Percentiles rank a stretch among this genome's conserved stretches.
Conservation (phyloP, 179 eudicot genomes). For the Monotropa hypopitys region DNA sequence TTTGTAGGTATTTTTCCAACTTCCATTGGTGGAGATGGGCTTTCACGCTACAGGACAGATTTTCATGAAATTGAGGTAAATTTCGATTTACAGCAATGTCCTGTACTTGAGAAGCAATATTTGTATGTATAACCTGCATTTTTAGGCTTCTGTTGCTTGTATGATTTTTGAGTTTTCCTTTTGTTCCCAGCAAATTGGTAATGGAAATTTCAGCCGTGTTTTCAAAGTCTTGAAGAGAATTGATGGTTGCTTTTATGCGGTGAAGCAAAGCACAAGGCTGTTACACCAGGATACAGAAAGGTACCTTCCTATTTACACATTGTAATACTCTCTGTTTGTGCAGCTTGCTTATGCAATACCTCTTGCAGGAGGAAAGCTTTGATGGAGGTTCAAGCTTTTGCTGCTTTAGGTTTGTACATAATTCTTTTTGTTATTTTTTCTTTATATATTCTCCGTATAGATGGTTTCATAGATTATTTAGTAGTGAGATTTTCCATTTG, state of each 20-base stretch:
- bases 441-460: background rate
- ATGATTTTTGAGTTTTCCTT: background rate
- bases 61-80: conserved; percentile 81
- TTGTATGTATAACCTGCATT: background rate
- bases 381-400: conserved; percentile 93
- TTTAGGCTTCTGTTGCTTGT: background rate
- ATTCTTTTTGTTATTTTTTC: background rate
- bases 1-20: conserved; percentile 40
- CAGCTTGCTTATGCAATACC: conserved; percentile 13
- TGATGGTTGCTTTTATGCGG: conserved; percentile 85
- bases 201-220: conserved; percentile 73
- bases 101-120: background rate
- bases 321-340: background rate
- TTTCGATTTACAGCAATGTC: background rate
- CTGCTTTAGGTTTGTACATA: conserved; percentile 56
- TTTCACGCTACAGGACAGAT: conserved; percentile 64
- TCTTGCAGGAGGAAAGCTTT: conserved; percentile 72
- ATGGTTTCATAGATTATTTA: background rate
- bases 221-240: conserved; percentile 73
- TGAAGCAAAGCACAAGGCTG: conserved; percentile 54
- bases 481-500: conserved; percentile 1
- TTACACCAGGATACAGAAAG: conserved; percentile 60
- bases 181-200: conserved; percentile 65
- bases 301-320: conserved; percentile 19
- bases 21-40: conserved; percentile 40